These are phyloP conservation scores for Acer negundo DNA, from an alignment of 345 rosid species.

Conservation along the genomic window DNA sequence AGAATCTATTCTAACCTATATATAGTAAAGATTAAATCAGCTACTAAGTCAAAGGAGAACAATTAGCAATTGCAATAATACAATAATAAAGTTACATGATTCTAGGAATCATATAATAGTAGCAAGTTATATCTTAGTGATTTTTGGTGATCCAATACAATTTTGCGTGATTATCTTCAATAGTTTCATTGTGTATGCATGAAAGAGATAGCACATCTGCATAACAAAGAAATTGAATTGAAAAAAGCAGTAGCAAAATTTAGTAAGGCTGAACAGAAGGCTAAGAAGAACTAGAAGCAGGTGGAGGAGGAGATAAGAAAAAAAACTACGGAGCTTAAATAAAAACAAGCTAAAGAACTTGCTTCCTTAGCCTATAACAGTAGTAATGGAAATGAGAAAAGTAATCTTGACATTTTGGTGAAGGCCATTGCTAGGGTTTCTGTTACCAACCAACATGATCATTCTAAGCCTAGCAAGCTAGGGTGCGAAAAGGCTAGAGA, in stretches of 20 bases:
- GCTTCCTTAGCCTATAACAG: slow-evolving; percentile 64
- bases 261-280: slow-evolving; percentile 95
- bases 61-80: too few relatives aligned
- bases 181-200: too few relatives aligned
- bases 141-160: too few relatives aligned
- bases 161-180: too few relatives aligned
- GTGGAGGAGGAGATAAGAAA: slow-evolving; percentile 79
- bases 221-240: slow-evolving; percentile 76
- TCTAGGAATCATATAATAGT: too few relatives aligned
- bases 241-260: slow-evolving; percentile 94
- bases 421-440: slow-evolving; percentile 88
- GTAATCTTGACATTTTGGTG: slow-evolving; percentile 70
- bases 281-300: slow-evolving; percentile 75
- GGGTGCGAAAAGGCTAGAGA: slow-evolving; percentile 75
- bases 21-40: too few relatives aligned
- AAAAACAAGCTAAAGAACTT: slow-evolving; percentile 74
- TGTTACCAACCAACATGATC: slow-evolving; percentile 57
- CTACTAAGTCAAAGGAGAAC: too few relatives aligned
- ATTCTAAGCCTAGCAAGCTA: slow-evolving; percentile 60
- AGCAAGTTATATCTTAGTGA: too few relatives aligned
- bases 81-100: too few relatives aligned
- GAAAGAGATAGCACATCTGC: slow-evolving; percentile 75
- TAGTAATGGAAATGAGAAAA: slow-evolving; percentile 51
- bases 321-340: slow-evolving; percentile 69
- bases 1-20: too few relatives aligned